Conservation (phyloP, 106 monocot genomes). For the Phalaenopsis equestris region DNA sequence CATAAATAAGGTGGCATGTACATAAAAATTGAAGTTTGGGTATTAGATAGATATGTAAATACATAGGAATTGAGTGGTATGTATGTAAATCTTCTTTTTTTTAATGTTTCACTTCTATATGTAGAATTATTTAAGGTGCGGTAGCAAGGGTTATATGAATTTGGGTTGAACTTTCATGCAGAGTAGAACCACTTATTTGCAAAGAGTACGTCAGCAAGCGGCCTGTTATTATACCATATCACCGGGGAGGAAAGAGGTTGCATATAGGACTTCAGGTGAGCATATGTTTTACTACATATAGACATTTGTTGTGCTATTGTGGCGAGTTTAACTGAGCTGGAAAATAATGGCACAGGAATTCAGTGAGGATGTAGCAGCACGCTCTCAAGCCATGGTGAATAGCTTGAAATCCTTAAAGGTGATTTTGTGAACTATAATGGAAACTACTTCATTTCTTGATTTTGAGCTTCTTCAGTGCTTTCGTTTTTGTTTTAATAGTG, state of each 20-base stretch:
- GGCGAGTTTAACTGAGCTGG: background rate
- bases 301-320: background rate
- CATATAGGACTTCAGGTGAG: slow-evolving; percentile 89
- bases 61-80: no score
- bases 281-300: background rate
- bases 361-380: slow-evolving; percentile 48
- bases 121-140: slow-evolving; percentile 25
- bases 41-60: no score
- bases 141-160: slow-evolving; percentile 24
- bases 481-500: background rate
- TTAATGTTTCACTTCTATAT: background rate
- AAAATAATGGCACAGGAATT: slow-evolving; percentile 61
- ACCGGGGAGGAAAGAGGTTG: slow-evolving; percentile 90
- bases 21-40: no score
- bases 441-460: background rate
- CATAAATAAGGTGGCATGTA: no score
- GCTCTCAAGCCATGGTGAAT: slow-evolving; percentile 40
- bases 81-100: background rate
- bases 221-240: slow-evolving; percentile 88
- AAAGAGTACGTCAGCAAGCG: slow-evolving; percentile 73
- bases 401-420: slow-evolving; percentile 58
- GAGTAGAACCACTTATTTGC: slow-evolving; percentile 96
- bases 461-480: background rate
- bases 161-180: slow-evolving; percentile 46
- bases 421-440: background rate